Conservation (phyloP, 768 basidiomycete species). For the Fomitopsis pulvina region DNA sequence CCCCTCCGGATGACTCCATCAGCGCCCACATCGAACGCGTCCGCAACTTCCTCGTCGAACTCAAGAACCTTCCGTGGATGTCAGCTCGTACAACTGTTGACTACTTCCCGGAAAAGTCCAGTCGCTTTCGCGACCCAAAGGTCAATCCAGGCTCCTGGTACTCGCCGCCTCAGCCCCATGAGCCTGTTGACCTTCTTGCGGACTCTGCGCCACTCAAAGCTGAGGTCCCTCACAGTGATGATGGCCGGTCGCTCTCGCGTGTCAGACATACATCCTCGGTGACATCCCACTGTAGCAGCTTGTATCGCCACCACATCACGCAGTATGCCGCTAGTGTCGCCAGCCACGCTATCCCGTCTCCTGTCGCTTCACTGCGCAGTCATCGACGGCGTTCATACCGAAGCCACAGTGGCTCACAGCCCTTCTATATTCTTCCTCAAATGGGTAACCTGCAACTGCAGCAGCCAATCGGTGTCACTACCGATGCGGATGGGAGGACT, state of each 20-base stretch:
- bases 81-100: constrained; percentile 27
- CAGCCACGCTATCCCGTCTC: background rate
- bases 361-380: background rate
- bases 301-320: constrained; percentile 11
- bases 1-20: constrained; percentile 22
- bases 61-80: constrained; percentile 32
- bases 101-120: constrained; percentile 24
- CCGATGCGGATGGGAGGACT: background rate
- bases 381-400: constrained; percentile 8
- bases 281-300: constrained; percentile 11
- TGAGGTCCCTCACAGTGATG: constrained; percentile 2
- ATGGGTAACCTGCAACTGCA: background rate
- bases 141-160: constrained; percentile 21
- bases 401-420: background rate
- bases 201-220: constrained; percentile 3
- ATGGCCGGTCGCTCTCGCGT: constrained; percentile 3
- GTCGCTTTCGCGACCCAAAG: constrained; percentile 15
- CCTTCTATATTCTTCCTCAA: background rate
- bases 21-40: constrained; percentile 23
- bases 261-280: background rate
- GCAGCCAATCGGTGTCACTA: background rate
- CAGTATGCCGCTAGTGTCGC: background rate
- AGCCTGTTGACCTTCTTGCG: constrained; percentile 21
- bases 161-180: constrained; percentile 12
- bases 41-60: constrained; percentile 25